phyloP scores from a whole-genome alignment of 2,329 filamentous ascomycete species.

The Ophiostoma piceae region DNA sequence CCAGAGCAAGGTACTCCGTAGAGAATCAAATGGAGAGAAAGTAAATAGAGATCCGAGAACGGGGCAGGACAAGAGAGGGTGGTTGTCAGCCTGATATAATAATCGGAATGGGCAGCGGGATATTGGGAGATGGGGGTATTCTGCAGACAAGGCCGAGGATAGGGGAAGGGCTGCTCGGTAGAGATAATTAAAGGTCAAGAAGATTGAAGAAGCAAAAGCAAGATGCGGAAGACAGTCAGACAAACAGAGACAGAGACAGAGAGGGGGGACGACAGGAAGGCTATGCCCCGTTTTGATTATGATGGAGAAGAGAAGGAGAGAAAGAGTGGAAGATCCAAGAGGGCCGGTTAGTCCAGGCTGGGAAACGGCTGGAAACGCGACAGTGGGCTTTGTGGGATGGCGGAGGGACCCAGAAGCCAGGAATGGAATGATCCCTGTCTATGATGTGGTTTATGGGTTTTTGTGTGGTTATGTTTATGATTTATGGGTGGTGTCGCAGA shows the following conservation, averaged over 20 bases:
- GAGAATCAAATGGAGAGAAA: not conserved
- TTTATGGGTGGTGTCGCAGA: conserved; percentile 10
- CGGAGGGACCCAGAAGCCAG: conserved; percentile 17
- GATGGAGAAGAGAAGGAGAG: conserved; percentile 13
- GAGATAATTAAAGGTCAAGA: not conserved
- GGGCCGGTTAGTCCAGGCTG: conserved; percentile 13
- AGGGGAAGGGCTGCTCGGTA: not conserved
- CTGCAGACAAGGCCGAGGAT: not conserved
- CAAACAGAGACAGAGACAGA: not conserved
- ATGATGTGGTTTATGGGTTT: conserved; percentile 3
- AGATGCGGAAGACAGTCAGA: not conserved
- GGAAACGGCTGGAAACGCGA: conserved; percentile 14
- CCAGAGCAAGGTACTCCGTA: not conserved
- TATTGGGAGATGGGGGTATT: not conserved
- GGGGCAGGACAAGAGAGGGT: conserved; percentile 12
- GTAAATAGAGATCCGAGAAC: conserved; percentile 8
- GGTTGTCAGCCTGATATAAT: conserved; percentile 19
- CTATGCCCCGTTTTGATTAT: conserved; percentile 24
- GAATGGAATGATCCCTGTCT: conserved; percentile 19
- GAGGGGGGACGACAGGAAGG: conserved; percentile 18
- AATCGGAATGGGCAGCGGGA: conserved; percentile 16
- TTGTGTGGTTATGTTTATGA: not conserved
- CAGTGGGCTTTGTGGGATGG: conserved; percentile 12
- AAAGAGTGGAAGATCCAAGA: not conserved
- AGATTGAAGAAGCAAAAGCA: not conserved